Base-by-base conservation (phyloP, 208 protist genomes). In the Leishmania guyanensis region DNA sequence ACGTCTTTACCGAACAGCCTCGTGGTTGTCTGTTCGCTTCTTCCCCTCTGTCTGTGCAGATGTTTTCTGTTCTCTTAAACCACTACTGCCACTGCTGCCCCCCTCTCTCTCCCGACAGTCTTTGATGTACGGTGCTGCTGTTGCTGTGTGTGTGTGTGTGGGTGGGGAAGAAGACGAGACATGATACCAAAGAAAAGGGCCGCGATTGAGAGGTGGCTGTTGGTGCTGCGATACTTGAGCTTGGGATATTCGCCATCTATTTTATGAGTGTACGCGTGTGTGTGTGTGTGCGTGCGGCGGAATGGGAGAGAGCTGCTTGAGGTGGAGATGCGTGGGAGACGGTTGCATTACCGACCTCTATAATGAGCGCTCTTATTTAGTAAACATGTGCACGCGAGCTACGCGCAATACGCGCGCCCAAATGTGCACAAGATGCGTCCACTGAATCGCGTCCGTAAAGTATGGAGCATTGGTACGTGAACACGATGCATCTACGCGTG, bases 221-320 rank as follows among this genome's bases (percentile, higher is more conserved):
- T 51, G 46, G 46, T 54, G 69, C 69, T 73, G 69, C 26, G 9
- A 53, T 73, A 10, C 10, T 73, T 17, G 8, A 43, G 10, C 64
- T 69, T 14, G 64, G 10, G 26, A 36, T 69, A 22, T 69, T 36
- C 69, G 46, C 20, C 29, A 29, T 68, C 39, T 29, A 17, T 29
- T 20, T 68, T 20, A 29, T 20, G 29, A 36, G 29, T 9, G 5
- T 14, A 1, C 22, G 5, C 29, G 8, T 71, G 33, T 26, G 29
- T 5, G 8, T 73, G 69, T 29, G 69, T 12, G 69, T 36, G 66
- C 22, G 69, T 46, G 26, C 33, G 69, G 66, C 51, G 26, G 46
- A 73, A 53, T 73, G 69, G 69, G 69, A 73, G 69, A 73, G 69
- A 73, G 69, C 20, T 54, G 69, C 69, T 73, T 51, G 6, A 54